phyloP scores from a whole-genome alignment of 108 stramenopile species.

The Nitzschia putrida region DNA sequence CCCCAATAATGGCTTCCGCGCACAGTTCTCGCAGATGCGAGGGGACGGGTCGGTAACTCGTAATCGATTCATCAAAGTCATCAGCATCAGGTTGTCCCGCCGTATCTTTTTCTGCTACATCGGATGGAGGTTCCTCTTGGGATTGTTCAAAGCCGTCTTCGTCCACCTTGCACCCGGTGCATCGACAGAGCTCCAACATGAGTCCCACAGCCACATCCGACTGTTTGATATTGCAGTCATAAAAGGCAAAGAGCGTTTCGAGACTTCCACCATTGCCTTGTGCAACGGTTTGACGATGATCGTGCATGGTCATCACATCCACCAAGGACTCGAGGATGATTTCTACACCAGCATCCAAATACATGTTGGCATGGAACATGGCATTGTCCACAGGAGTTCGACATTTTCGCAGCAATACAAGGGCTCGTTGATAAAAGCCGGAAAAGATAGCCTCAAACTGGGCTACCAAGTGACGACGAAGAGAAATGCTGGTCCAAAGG shows the following conservation, averaged over 20 bases:
- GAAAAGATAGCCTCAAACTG: constrained; percentile 85
- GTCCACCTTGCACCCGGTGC: constrained; percentile 74
- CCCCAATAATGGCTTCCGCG: constrained; percentile 73
- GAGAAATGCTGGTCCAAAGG: constrained; percentile 60
- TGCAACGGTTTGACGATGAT: constrained; percentile 43
- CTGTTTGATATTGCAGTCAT: constrained; percentile 74
- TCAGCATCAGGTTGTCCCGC: not conserved
- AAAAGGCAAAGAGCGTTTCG: constrained; percentile 77
- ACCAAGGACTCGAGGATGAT: constrained; percentile 85
- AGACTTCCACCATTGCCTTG: constrained; percentile 56
- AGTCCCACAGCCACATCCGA: constrained; percentile 78
- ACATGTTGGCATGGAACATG: constrained; percentile 68
- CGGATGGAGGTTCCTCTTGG: not conserved
- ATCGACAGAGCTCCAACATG: constrained; percentile 76
- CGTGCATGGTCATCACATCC: constrained; percentile 75
- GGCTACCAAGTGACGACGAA: constrained; percentile 55
- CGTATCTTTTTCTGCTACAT: not conserved
- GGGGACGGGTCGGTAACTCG: constrained; percentile 55
- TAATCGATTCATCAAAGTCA: not conserved
- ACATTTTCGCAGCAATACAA: constrained; percentile 70
- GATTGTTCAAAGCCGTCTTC: constrained; percentile 61
- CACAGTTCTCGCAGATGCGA: constrained; percentile 83
- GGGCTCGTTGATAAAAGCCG: constrained; percentile 85
- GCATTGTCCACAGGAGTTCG: constrained; percentile 57
- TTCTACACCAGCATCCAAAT: constrained; percentile 82